Conservation (phyloP, 2,329 filamentous ascomycete genomes). For the Fusarium sarcochroum region DNA sequence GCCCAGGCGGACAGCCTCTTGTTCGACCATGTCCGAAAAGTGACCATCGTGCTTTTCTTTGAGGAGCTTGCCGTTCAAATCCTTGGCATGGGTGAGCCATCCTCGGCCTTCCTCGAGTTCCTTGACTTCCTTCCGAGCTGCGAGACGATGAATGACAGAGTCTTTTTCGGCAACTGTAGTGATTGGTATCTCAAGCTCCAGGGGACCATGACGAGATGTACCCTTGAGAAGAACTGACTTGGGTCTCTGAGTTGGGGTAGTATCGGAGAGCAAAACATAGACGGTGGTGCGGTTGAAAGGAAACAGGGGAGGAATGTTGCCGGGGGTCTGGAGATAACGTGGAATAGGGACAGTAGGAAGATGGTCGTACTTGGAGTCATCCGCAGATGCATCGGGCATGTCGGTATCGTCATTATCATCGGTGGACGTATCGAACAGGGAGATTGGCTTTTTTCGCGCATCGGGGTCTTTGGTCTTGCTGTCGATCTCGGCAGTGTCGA, state of each 20-base stretch:
- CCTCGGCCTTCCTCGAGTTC: constrained; percentile 80
- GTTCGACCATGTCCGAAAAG: constrained; percentile 72
- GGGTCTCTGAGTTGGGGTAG: constrained; percentile 56
- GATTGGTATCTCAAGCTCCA: constrained; percentile 76
- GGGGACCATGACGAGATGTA: constrained; percentile 68
- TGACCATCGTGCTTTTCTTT: constrained; percentile 63
- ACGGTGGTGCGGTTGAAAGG: constrained; percentile 75
- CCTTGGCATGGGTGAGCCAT: constrained; percentile 71
- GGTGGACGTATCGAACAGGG: constrained; percentile 69
- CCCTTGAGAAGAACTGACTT: constrained; percentile 71
- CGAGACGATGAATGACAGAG: constrained; percentile 77
- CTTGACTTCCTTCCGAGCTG: constrained; percentile 75
- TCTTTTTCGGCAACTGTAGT: constrained; percentile 60
- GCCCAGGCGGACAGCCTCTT: constrained; percentile 76
- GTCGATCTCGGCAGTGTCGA: constrained; percentile 48
- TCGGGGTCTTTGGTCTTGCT: constrained; percentile 17
- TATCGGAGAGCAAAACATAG: constrained; percentile 74
- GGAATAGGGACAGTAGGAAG: constrained; percentile 68
- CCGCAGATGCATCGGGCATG: constrained; percentile 41
- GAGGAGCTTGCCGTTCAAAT: constrained; percentile 58
- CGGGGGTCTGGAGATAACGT: constrained; percentile 74
- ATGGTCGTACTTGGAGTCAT: constrained; percentile 59
- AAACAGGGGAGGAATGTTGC: constrained; percentile 74
- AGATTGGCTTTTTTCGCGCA: constrained; percentile 62
- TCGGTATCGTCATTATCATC: constrained; percentile 58